Evolutionary conservation across 371 early-diverging fungal species (phyloP).

Genomic region (Syncephalastrum racemosum): DNA sequence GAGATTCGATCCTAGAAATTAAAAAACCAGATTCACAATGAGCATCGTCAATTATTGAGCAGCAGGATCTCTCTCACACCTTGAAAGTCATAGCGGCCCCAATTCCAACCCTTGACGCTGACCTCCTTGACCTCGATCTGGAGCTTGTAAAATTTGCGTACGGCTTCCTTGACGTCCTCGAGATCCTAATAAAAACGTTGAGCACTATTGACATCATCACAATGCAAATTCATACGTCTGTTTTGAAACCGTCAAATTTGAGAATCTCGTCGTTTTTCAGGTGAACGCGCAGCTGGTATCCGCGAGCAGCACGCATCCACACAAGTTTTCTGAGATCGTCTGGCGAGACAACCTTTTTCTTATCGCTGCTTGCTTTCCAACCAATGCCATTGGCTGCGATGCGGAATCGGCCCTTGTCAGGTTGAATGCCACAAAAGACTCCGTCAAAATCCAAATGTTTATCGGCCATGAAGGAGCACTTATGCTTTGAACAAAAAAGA

Average conservation of each 20-base stretch:
- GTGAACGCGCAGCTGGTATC: slow-evolving; percentile 78
- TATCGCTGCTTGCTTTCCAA: slow-evolving; percentile 69
- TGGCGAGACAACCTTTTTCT: slow-evolving; percentile 64
- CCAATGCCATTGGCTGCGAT: slow-evolving; percentile 81
- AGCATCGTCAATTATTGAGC: neutral
- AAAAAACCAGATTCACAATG: neutral
- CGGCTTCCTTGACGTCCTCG: slow-evolving; percentile 71
- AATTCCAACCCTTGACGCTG: slow-evolving; percentile 93
- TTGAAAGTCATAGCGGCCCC: slow-evolving; percentile 91
- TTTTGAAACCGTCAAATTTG: slow-evolving; percentile 89
- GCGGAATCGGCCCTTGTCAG: slow-evolving; percentile 65
- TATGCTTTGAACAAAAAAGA: too few species aligned
- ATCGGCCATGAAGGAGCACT: slow-evolving; percentile 27
- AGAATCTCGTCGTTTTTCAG: slow-evolving; percentile 68
- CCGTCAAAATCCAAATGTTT: slow-evolving; percentile 41
- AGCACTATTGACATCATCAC: slow-evolving; percentile 4
- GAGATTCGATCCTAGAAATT: slow-evolving; percentile 62
- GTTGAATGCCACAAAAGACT: slow-evolving; percentile 46
- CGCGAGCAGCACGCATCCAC: slow-evolving; percentile 84
- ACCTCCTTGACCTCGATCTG: slow-evolving; percentile 81
- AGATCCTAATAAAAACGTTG: slow-evolving; percentile 59
- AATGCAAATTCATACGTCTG: slow-evolving; percentile 56
- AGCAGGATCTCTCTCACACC: slow-evolving; percentile 25
- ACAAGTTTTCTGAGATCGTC: slow-evolving; percentile 67
- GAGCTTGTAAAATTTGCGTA: slow-evolving; percentile 70